Base-by-base conservation (phyloP, 441 rosid genomes). In the Gossypium gossypioides region DNA sequence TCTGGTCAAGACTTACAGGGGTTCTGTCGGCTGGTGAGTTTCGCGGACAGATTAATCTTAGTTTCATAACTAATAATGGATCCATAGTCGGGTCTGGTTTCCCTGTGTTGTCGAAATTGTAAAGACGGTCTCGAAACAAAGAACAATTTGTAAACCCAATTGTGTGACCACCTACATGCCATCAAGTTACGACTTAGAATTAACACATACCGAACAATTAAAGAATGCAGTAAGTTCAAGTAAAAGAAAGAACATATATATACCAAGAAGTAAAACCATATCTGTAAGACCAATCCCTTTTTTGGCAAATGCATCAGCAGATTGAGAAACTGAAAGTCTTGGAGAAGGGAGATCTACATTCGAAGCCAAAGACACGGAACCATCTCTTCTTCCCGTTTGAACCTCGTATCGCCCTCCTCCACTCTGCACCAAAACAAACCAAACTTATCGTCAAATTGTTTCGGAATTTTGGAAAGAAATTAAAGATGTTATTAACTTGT, bases 201-300 rank as follows among this genome's bases (percentile, higher is more conserved):
- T 51, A 15, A 4, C 18, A 51, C 56, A n/a, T 5, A 5, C 56
- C 2, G 42, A 34, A 34, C 42, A 34, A 34, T 34, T 6, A 34
- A 34, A 34, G 9, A 6, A 34, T 34, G 42, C 9, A 34, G 16
- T n/a, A 15, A 4, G 18, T 19, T 21, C 19, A 2, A 29, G 2
- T 42, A 1, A 3, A 40, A 13, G 1, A 61, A 61, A 61, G 44
- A 9, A 18, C 27, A 40, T 77, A 89, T 25, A 46, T n/a, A 66
- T 79, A 89, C 90, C 89, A 64, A 86, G 84, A 74, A 89, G 90
- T 70, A 68, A 29, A 75, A 84, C 88, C 89, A 83, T 82, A 59
- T 85, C 89, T 0, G 42, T 48, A 19, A 77, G 1, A 44, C 4
- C 15, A 51, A 86, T 72, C 0, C 75, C 76, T 72, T 80, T 82